phyloP scores from a whole-genome alignment of 2,329 filamentous ascomycete species.

The Paraphaeosphaeria minitans region DNA sequence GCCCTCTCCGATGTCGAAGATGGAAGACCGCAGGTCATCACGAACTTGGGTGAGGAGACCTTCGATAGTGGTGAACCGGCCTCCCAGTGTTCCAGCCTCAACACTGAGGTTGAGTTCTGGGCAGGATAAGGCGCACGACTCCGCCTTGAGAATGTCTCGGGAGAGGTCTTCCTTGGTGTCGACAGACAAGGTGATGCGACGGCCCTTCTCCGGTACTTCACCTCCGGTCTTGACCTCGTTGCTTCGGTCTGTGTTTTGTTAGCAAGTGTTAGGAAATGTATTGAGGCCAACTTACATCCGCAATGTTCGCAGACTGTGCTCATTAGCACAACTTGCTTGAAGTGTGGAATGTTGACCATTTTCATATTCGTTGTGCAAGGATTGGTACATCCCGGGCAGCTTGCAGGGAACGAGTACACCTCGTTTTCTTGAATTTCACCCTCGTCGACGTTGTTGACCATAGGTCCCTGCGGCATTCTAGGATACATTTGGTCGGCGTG shows the following conservation, averaged over 20 bases:
- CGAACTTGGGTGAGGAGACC: conserved; percentile 91
- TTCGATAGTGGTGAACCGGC: conserved; percentile 95
- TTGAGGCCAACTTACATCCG: conserved; percentile 59
- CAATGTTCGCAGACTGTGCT: conserved; percentile 90
- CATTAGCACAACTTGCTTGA: conserved; percentile 97
- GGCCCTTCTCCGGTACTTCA: conserved; percentile 83
- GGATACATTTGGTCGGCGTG: conserved; percentile 53
- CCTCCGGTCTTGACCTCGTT: conserved; percentile 99
- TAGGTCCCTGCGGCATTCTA: conserved; percentile 43
- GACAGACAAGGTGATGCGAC: conserved; percentile 79
- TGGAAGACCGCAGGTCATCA: conserved; percentile 83
- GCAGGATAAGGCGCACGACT: conserved; percentile 85
- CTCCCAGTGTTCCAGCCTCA: conserved; percentile 91
- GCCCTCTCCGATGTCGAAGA: conserved; percentile 78
- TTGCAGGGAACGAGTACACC: conserved; percentile 89
- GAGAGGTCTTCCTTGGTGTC: conserved; percentile 74
- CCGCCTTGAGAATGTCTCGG: conserved; percentile 94
- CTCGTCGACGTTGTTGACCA: conserved; percentile 51
- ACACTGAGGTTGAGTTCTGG: conserved; percentile 86
- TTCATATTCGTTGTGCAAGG: conserved; percentile 94
- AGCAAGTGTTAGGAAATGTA: conserved; percentile 6
- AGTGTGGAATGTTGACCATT: conserved; percentile 97
- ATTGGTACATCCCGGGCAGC: conserved; percentile 88
- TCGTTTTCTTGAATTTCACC: conserved; percentile 90
- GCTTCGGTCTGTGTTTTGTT: conserved; percentile 65